Evolutionary conservation across 2,329 filamentous ascomycete species (phyloP), one percentile per base, ranked within the genome.

Genomic region (Fusarium tanahbumbuense): DNA sequence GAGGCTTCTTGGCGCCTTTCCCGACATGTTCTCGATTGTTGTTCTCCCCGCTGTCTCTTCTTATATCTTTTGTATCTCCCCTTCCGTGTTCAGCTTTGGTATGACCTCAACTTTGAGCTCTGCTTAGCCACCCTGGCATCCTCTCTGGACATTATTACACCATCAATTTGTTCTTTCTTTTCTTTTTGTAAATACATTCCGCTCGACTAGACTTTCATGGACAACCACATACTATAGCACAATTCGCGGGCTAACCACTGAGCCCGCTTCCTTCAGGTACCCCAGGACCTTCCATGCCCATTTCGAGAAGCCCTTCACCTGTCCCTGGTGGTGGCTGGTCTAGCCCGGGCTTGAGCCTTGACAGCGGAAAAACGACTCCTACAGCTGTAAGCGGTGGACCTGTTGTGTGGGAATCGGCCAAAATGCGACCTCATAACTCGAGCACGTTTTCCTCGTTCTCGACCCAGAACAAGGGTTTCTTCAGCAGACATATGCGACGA

Each of bases 241-340:
- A 52, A 27, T 63, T 67, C 59, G 56, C 69, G 53, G 65, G 73
- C 77, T 79, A 75, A 78, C 61, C 64, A 70, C 57, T 71, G 64
- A 72, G 67, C 63, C 58, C 67, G 60, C 60, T 42, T 67, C 56
- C 61, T 64, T 44, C 59, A 87, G 85, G 87, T 76, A 89, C 85
- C 54, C 86, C 88, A 45, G 84, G 82, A 74, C 76, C 81, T 72
- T 81, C 83, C 75, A 97, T 97, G 94, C 92, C 92, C 73, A 83
- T 95, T 68, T 96, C 94, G 73, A 90, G 93, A 81, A 97, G 93
- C 77, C 93, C 94, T 53, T 97, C 93, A 59, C 95, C 94, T 67
- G 87, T 89, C 68, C 91, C 90, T 67, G 92, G 92, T 75, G 93
- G 93, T 77, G 94, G 94, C 74, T 98, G 95, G 94, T 89, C 93